Evolutionary conservation across 768 basidiomycete genomes (phyloP), one percentile per base, ranked within the genome.

Genomic region (Boletus rufocinnamomeus): DNA sequence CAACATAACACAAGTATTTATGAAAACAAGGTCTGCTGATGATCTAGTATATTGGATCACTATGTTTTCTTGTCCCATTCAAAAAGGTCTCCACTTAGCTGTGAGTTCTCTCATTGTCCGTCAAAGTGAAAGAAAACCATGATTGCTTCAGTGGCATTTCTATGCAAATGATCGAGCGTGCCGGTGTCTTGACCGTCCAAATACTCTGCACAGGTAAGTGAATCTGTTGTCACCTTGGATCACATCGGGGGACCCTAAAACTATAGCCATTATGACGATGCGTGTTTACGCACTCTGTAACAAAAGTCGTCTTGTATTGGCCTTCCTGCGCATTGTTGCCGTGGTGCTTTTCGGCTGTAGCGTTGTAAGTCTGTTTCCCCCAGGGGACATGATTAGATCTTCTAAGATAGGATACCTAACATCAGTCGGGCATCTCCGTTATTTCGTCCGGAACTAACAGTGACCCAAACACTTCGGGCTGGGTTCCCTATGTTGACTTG

Each of bases 1-100:
- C 14, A 69, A 76, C 35, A 55, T 75, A 30, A 46, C 72, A 5
- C 72, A 76, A 48, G 69, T 63, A 21, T 78, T 77, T 52, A 76
- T 71, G 69, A 56, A 63, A 27, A 2, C 19, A 13, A n/a, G 6
- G 27, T 35, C 35, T 5, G 10, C 3, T 16, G 6, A 34, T 21
- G 37, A 46, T 10, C 10, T 40, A 32, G 62, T 66, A 56, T 32
- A 62, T 57, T 17, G 2, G 10, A 25, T 25, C 32, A 7, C 14
- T 17, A 17, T 38, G 2, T 14, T 37, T 23, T 17, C 34, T 23
- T 19, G 9, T n/a, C n/a, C 28, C 23, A 4, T 32, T 55, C 35
- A 45, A 38, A 30, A 21, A 34, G 1, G 9, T 25, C 23, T 32
- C 49, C 45, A 17, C n/a, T 34, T 23, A 66, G 64, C 21, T 30